These are phyloP conservation scores for Cyberlindnera japonica DNA, from an alignment of 805 yeast species.

Conservation along the genomic window DNA sequence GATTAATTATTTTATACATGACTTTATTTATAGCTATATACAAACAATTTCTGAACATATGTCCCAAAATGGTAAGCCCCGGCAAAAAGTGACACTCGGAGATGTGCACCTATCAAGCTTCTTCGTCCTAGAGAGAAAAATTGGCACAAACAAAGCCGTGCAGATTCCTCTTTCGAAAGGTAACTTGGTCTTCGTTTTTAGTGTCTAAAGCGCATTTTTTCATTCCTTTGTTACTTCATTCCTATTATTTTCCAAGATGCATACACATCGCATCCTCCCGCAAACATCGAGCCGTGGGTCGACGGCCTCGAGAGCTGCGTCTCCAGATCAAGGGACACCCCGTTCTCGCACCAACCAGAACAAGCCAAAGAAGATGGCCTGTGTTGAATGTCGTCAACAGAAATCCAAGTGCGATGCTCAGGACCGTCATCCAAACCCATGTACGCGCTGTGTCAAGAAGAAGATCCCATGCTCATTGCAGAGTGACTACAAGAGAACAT, in stretches of 20 bases:
- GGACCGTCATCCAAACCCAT: slow-evolving; percentile 70
- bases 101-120: background rate
- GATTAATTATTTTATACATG: background rate
- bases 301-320: background rate
- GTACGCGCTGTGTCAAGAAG: slow-evolving; percentile 76
- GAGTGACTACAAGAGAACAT: slow-evolving; percentile 82
- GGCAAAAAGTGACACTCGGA: background rate
- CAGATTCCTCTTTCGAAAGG: no score
- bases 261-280: slow-evolving; percentile 1
- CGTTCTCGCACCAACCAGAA: background rate
- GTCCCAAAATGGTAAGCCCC: no score
- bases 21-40: background rate
- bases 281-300: background rate
- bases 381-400: slow-evolving; percentile 95
- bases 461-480: slow-evolving; percentile 68
- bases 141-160: slow-evolving; percentile 1
- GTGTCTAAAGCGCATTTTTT: no score
- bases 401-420: slow-evolving; percentile 88
- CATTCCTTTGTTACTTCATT: no score
- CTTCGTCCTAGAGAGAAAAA: background rate
- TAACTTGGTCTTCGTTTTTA: no score
- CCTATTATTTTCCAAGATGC: background rate
- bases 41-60: no score
- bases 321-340: slow-evolving; percentile 3
- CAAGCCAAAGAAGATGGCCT: slow-evolving; percentile 64